Percentiles rank a stretch among this genome's conserved stretches.
Conservation (phyloP, 352 stramenopile genomes). For the Pythium brassicae region DNA sequence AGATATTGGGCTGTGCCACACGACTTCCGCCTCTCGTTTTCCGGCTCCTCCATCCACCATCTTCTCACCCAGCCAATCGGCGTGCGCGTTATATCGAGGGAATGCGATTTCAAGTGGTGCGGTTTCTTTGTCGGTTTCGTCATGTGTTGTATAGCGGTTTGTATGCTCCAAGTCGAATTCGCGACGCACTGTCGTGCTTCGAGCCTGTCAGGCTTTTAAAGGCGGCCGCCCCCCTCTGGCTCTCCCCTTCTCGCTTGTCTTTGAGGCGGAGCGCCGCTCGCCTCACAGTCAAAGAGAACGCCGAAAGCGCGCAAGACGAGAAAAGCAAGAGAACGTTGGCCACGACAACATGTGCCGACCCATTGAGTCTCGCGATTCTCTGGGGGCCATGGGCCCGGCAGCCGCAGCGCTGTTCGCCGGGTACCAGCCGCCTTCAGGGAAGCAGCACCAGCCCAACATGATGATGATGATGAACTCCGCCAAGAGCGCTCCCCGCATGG, state of each 20-base stretch:
- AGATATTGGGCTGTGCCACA: neutral
- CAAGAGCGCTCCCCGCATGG: constrained; percentile 18
- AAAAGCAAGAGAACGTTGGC: constrained; percentile 10
- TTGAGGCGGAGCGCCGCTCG: neutral
- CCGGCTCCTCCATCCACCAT: neutral
- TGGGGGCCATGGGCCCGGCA: constrained; percentile 71
- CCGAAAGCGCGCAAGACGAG: neutral
- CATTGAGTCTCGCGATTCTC: constrained; percentile 80
- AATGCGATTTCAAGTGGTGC: constrained; percentile 6
- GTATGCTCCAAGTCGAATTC: constrained; percentile 2
- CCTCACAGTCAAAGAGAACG: constrained; percentile 3
- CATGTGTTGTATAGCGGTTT: neutral
- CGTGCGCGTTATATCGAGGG: neutral
- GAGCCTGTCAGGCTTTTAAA: neutral
- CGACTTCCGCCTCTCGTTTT: neutral
- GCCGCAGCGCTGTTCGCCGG: constrained; percentile 70
- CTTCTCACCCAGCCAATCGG: constrained; percentile 5
- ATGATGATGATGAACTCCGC: constrained; percentile 20
- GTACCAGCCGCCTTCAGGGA: constrained; percentile 63
- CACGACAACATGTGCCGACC: constrained; percentile 70
- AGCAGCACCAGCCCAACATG: constrained; percentile 15
- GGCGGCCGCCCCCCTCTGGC: neutral
- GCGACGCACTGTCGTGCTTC: neutral
- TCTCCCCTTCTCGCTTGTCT: neutral
- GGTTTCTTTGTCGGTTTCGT: constrained; percentile 5